Evolutionary conservation across 306 rosid genomes (phyloP), one percentile per base, ranked within the genome.

Genomic region (Malus orientalis): DNA sequence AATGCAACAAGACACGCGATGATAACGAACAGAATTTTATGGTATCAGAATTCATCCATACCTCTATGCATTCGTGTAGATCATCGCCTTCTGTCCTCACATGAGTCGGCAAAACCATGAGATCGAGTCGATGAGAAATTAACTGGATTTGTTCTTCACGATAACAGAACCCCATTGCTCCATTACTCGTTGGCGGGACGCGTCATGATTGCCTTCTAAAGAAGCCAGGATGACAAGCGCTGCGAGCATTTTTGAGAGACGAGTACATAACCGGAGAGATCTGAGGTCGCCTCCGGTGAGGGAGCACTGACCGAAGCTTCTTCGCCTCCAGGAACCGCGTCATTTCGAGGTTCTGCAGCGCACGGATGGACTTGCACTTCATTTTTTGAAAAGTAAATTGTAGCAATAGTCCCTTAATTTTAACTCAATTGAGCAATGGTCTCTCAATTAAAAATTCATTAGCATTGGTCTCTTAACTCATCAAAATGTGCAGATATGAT

Each of bases 31-130:
- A 6, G 29, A 18, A 49, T 42, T 51, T 70, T 15, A 16, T 40
- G 30, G 3, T 71, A 27, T 9, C 22, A 4, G 40, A 5, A 8
- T 78, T 18, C 49, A 9, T 66, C 3, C 84, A 25, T 84, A 89
- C 99, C 99, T 92, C 88, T 33, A 96, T 83, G 89, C 98, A 96
- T 82, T 86, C 79, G 25, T 81, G 85, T 86, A 96, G 82, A 83
- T 89, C 87, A 61, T 91, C 96, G 47, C 78, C 88, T 67, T 82
- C 79, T 70, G 96, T 89, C 86, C 98, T 87, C 81, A 91, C 84
- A 80, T 91, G 99, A 62, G 90, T 91, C 99, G 92, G 97, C 89
- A 85, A 83, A 89, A 79, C 68, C 86, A 86, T 6, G 74, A 62
- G 70, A 49, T 76, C 25, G 27, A 78, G 61, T 76, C 44, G 32